A percentile compares a stretch with the other conserved stretches of the same genome.
phyloP scores from a whole-genome alignment of 2,329 filamentous ascomycete genomes.

The Colletotrichum gloeosporioides region DNA sequence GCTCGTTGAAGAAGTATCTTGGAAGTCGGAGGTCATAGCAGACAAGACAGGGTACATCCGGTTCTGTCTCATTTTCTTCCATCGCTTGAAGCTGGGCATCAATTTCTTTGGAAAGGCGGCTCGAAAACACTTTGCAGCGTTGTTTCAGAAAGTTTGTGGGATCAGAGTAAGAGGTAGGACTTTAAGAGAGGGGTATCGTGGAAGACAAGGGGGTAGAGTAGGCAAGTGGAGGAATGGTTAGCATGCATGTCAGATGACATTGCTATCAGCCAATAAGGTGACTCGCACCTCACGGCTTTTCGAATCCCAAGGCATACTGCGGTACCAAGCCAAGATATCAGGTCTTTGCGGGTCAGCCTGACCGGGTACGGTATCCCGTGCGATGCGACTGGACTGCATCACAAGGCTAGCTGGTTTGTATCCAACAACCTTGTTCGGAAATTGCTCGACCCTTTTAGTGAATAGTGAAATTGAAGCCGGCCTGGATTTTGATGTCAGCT shows the following conservation, averaged over 20 bases:
- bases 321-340: neutral
- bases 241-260: fast-evolving
- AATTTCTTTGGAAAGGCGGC: neutral
- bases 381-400: neutral
- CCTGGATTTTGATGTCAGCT: neutral
- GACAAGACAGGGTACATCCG: neutral
- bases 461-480: neutral
- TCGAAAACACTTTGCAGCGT: neutral
- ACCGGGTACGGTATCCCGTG: neutral
- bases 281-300: neutral
- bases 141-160: neutral
- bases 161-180: fast-evolving
- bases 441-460: neutral
- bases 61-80: neutral
- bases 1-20: neutral
- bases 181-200: neutral
- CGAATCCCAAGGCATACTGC: neutral
- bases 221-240: neutral
- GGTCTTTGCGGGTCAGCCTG: neutral
- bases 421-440: neutral
- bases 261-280: neutral
- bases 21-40: neutral
- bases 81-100: neutral
- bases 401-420: neutral
- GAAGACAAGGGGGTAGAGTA: neutral